Evolutionary conservation across 768 basidiomycete species (phyloP).

Genomic region (Dioszegia aurantiaca): DNA sequence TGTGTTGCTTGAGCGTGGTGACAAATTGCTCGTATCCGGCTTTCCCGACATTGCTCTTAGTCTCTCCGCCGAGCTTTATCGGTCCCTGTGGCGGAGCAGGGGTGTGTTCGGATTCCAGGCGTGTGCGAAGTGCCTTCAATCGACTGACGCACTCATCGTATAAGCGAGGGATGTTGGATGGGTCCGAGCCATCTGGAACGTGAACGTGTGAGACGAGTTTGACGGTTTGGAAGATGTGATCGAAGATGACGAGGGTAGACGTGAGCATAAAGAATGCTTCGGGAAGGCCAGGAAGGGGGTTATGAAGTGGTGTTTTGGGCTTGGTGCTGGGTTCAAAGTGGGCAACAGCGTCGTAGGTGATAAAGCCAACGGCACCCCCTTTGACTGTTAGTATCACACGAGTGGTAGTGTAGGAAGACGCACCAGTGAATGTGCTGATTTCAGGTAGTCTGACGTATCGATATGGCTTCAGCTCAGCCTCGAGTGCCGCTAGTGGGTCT

Average conservation of each 20-base stretch:
- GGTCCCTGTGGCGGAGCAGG: slow-evolving; percentile 59
- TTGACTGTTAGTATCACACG: slow-evolving; percentile 1
- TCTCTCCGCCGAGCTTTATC: slow-evolving; percentile 56
- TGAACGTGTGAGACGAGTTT: slow-evolving; percentile 97
- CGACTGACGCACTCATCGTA: slow-evolving; percentile 84
- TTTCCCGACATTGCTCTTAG: slow-evolving; percentile 87
- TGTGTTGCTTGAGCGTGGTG: slow-evolving; percentile 86
- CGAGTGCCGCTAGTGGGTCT: slow-evolving; percentile 79
- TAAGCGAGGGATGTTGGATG: slow-evolving; percentile 66
- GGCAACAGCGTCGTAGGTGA: slow-evolving; percentile 92
- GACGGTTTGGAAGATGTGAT: slow-evolving; percentile 90
- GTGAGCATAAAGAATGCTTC: slow-evolving; percentile 94
- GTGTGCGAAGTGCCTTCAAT: slow-evolving; percentile 73
- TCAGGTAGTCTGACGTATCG: slow-evolving; percentile 88
- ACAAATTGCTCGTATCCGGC: slow-evolving; percentile 88
- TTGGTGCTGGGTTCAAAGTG: slow-evolving; percentile 84
- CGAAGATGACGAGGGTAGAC: slow-evolving; percentile 92
- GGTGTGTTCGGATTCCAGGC: slow-evolving; percentile 61
- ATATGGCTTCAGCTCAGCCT: slow-evolving; percentile 80
- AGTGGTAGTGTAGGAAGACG: slow-evolving; percentile 16
- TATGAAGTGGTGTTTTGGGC: slow-evolving; percentile 60
- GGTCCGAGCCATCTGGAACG: slow-evolving; percentile 64
- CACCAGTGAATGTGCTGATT: slow-evolving; percentile 80
- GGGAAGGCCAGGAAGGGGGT: slow-evolving; percentile 81
- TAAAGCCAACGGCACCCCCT: slow-evolving; percentile 96